These are phyloP conservation scores for Metschnikowia chrysomelidarum DNA, from an alignment of 805 yeast genomes.

Conservation along the genomic window DNA sequence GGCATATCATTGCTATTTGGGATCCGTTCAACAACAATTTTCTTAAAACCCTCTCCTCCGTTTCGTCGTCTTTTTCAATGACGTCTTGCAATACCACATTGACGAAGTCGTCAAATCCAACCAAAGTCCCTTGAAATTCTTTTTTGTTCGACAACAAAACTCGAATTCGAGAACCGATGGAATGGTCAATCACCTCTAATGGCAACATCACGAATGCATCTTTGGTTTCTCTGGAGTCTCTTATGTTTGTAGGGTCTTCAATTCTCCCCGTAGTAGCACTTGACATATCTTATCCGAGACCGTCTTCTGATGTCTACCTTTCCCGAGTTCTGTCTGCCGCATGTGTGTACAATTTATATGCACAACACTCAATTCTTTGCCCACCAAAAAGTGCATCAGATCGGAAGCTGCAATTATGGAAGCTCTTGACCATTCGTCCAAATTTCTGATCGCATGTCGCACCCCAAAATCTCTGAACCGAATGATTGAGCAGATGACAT, in stretches of 20 bases:
- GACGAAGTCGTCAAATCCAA: conserved; percentile 95
- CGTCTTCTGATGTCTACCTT: no score
- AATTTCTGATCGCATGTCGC: no score
- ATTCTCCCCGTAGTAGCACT: no score
- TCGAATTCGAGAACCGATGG: conserved; percentile 77
- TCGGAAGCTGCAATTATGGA: no score
- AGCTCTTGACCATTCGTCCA: no score
- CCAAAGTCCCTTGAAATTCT: conserved; percentile 85
- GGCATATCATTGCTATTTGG: conserved; percentile 61
- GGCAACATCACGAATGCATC: conserved; percentile 46
- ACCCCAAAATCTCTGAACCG: no score
- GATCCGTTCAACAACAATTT: conserved; percentile 71
- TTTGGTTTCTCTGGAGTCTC: background rate
- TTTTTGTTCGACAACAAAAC: conserved; percentile 60
- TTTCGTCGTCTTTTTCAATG: conserved; percentile 51
- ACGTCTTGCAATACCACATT: conserved; percentile 87
- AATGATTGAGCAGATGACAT: no score
- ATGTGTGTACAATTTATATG: no score
- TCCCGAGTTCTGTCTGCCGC: no score
- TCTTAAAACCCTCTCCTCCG: conserved; percentile 44
- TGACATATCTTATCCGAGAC: no score
- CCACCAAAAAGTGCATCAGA: no score
- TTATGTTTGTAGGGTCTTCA: background rate
- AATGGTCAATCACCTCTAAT: conserved; percentile 82
- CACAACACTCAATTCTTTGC: no score